Percentiles rank a stretch among this genome's conserved stretches.
These are phyloP conservation scores for Cyclotella choctawhatcheeana DNA, from an alignment of 108 stramenopile species.

Conservation along the genomic window DNA sequence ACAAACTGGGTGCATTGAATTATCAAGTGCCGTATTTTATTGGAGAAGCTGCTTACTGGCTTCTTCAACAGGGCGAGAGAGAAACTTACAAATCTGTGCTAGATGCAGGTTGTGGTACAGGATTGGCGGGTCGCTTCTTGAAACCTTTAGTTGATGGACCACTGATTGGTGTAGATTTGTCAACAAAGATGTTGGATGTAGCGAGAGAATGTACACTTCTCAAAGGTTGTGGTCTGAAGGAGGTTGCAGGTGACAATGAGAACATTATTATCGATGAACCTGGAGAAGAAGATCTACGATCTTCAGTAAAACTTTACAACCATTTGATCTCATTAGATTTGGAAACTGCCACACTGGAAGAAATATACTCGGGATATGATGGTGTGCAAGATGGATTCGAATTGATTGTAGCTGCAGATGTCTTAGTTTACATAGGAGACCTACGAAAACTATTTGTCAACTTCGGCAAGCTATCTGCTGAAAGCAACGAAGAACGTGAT, in stretches of 20 bases:
- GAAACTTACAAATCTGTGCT: constrained; percentile 49
- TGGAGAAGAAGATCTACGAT: constrained; percentile 27
- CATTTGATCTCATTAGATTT: constrained; percentile 60
- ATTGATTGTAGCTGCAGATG: constrained; percentile 78
- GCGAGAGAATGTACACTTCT: constrained; percentile 60
- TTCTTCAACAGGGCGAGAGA: constrained; percentile 19
- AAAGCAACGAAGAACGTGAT: constrained; percentile 14
- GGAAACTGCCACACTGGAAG: constrained; percentile 64
- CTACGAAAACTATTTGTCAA: constrained; percentile 52
- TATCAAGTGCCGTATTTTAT: constrained; percentile 70
- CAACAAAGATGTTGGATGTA: constrained; percentile 70
- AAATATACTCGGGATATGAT: constrained; percentile 20
- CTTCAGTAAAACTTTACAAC: constrained; percentile 58
- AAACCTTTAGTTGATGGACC: constrained; percentile 51
- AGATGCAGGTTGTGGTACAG: constrained; percentile 85
- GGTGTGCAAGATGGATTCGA: constrained; percentile 57
- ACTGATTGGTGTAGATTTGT: constrained; percentile 75
- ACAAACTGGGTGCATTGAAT: constrained; percentile 60
- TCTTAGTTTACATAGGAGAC: constrained; percentile 74
- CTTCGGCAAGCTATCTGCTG: constrained; percentile 48
- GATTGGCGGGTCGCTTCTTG: constrained; percentile 70
- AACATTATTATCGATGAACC: constrained; percentile 9
- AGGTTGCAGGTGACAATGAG: neutral
- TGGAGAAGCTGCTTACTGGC: constrained; percentile 49
- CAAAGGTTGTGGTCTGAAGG: constrained; percentile 61